These are phyloP conservation scores for Neoboletus brunneissimus DNA, from an alignment of 768 basidiomycete species.

Conservation along the genomic window DNA sequence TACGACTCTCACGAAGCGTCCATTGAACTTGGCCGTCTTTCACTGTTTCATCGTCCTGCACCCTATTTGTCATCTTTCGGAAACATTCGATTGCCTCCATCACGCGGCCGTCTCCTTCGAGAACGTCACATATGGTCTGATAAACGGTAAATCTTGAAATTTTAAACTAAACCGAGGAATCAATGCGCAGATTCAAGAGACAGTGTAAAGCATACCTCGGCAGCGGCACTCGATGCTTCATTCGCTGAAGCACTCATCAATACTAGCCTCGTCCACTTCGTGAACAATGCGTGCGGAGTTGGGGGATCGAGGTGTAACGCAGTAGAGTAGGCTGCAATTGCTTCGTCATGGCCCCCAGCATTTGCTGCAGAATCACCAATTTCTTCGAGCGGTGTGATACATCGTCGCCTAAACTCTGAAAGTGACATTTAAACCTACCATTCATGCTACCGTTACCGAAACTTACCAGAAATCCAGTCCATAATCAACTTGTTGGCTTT, in stretches of 20 bases:
- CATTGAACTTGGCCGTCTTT: too few relatives aligned
- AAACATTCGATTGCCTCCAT: not conserved
- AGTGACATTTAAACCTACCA: too few relatives aligned
- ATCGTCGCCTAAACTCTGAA: not conserved
- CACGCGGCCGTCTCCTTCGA: not conserved
- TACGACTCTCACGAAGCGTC: too few relatives aligned
- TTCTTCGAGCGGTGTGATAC: not conserved
- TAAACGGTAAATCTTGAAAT: not conserved
- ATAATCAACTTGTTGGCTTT: not conserved
- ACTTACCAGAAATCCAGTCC: not conserved
- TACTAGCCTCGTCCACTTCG: not conserved
- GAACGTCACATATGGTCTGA: not conserved
- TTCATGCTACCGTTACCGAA: not conserved
- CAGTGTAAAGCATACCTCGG: not conserved
- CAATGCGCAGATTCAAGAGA: too few relatives aligned
- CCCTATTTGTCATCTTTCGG: not conserved
- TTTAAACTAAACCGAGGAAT: not conserved
- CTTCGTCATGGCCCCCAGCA: not conserved
- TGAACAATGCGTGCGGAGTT: not conserved
- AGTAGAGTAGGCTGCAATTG: not conserved
- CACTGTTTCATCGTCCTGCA: too few relatives aligned
- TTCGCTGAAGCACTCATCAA: not conserved
- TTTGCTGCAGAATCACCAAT: not conserved
- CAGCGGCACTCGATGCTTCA: not conserved
- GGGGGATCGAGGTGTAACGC: not conserved